Conservation (phyloP, 169 alveolate species). For the Cyclospora cayetanensis region DNA sequence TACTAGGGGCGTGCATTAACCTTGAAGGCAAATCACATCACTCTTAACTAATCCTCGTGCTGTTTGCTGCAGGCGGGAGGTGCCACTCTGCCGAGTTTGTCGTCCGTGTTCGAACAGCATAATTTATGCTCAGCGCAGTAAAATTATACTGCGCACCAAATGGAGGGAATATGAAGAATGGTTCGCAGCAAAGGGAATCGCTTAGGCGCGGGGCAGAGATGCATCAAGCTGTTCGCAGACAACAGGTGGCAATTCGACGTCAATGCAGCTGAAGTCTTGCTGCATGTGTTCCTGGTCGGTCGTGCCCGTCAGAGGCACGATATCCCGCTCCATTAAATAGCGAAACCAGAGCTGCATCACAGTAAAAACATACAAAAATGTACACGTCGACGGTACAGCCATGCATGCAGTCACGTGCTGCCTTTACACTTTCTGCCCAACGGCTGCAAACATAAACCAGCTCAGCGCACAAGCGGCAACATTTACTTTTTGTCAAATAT, state of each 20-base stretch:
- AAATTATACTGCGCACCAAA: background rate
- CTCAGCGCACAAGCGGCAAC: too few species aligned
- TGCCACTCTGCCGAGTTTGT: background rate
- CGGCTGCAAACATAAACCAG: too few species aligned
- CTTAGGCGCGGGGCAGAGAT: background rate
- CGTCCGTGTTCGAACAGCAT: background rate
- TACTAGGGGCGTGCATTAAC: too few species aligned
- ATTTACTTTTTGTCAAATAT: too few species aligned
- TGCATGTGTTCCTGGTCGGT: background rate
- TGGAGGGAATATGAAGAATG: too few species aligned
- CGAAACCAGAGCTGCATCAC: constrained; percentile 51
- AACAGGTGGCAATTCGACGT: background rate
- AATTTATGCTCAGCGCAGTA: background rate
- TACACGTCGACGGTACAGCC: too few species aligned
- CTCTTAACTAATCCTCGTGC: too few species aligned
- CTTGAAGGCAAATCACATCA: too few species aligned
- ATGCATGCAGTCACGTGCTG: too few species aligned
- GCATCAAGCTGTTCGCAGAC: constrained; percentile 21
- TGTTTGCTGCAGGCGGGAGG: background rate
- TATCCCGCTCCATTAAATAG: constrained; percentile 15
- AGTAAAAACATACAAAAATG: background rate
- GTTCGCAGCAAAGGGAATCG: too few species aligned
- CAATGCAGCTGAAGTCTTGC: background rate
- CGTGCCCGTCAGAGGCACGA: constrained; percentile 26
- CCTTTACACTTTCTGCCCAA: too few species aligned